phyloP scores from a whole-genome alignment of 768 basidiomycete genomes.

The Sporobolomyces phaffii region DNA sequence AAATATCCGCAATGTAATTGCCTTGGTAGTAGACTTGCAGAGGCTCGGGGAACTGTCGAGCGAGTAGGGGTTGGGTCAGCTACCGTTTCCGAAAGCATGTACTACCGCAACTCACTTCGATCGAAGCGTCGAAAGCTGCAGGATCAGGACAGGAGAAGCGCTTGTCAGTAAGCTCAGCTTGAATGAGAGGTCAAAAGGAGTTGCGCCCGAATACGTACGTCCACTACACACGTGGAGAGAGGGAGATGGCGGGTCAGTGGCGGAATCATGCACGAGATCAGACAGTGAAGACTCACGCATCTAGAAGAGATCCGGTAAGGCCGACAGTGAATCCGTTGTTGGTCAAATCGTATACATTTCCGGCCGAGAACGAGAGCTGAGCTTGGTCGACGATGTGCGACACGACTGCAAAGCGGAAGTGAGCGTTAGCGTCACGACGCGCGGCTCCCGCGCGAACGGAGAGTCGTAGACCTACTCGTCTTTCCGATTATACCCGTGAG shows the following conservation, averaged over 20 bases:
- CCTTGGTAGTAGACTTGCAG: slow-evolving; percentile 63
- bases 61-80: slow-evolving; percentile 26
- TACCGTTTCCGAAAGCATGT: background rate
- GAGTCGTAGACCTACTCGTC: slow-evolving; percentile 45
- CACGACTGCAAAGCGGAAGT: slow-evolving; percentile 5
- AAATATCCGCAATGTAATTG: slow-evolving; percentile 58
- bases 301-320: slow-evolving; percentile 45
- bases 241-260: slow-evolving; percentile 51
- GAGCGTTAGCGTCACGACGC: slow-evolving; percentile 52
- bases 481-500: slow-evolving; percentile 67
- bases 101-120: slow-evolving; percentile 43
- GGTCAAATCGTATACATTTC: slow-evolving; percentile 56
- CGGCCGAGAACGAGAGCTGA: slow-evolving; percentile 55
- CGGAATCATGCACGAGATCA: background rate
- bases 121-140: slow-evolving; percentile 58
- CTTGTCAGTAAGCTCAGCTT: background rate
- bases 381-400: slow-evolving; percentile 55
- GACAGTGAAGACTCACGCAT: slow-evolving; percentile 1
- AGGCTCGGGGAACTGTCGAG: slow-evolving; percentile 55
- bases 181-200: background rate
- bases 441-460: slow-evolving; percentile 33
- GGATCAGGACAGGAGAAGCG: background rate
- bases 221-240: slow-evolving; percentile 59
- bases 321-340: slow-evolving; percentile 61
- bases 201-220: slow-evolving; percentile 37